These are phyloP conservation scores for Balamuthia mandrillaris DNA, from an alignment of 208 protist genomes.

Conservation along the genomic window DNA sequence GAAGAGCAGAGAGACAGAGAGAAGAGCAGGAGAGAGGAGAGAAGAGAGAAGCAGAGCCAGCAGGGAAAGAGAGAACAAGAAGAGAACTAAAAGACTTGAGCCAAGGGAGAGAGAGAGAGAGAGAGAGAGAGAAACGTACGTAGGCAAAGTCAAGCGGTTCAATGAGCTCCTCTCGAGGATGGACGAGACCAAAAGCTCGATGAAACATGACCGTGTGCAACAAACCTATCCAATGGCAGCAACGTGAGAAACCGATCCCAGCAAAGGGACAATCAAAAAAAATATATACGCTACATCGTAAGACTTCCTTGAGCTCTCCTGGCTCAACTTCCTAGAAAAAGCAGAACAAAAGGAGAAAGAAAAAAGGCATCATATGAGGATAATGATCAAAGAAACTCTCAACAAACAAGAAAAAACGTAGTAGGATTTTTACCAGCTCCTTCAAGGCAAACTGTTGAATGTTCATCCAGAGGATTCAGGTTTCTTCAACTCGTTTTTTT, in stretches of 20 bases:
- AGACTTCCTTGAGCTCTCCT: not conserved
- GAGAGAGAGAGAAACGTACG: not conserved
- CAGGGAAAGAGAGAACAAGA: not conserved
- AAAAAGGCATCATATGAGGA: not conserved
- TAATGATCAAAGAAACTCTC: not conserved
- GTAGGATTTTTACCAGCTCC: not conserved
- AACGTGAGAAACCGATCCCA: too few species aligned
- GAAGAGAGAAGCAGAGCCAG: too few species aligned
- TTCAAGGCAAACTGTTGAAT: slow-evolving; percentile 10
- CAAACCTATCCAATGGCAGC: not conserved
- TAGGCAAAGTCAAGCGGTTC: slow-evolving; percentile 8
- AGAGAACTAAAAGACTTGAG: not conserved
- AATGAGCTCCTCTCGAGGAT: not conserved
- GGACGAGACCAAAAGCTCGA: not conserved
- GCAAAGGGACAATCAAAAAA: not conserved
- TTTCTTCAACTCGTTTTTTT: too few species aligned
- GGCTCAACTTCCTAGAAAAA: not conserved
- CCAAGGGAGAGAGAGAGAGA: not conserved
- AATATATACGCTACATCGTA: not conserved
- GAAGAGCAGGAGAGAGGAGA: too few species aligned
- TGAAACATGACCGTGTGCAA: slow-evolving; percentile 2
- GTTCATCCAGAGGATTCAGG: slow-evolving; percentile 9
- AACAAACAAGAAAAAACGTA: not conserved
- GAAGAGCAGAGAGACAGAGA: too few species aligned
- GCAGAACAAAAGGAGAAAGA: not conserved